Conservation (phyloP, 169 alveolate genomes). For the Cyclospora cayetanensis region DNA sequence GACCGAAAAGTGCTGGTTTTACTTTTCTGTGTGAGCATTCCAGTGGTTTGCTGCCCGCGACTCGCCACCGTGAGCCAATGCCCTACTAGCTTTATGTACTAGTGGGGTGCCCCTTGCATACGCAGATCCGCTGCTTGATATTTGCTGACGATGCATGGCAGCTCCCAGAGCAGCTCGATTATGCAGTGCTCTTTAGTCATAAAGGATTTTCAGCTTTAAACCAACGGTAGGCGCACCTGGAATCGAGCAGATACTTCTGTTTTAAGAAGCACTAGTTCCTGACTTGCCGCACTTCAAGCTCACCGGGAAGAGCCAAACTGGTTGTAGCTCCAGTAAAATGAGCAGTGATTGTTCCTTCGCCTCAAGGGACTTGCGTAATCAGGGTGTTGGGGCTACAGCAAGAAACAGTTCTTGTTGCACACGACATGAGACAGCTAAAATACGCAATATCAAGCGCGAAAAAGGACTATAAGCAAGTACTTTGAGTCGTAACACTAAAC, state of each 20-base stretch:
- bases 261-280: too few species aligned
- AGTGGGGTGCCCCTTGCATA: background rate
- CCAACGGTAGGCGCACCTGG: slow-evolving; percentile 46
- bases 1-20: background rate
- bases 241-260: too few species aligned
- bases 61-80: background rate
- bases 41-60: background rate
- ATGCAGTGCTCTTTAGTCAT: slow-evolving; percentile 28
- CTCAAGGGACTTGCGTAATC: too few species aligned
- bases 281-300: too few species aligned
- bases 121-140: slow-evolving; percentile 28
- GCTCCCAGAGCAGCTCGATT: slow-evolving; percentile 31
- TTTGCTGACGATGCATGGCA: slow-evolving; percentile 42
- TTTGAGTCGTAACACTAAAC: too few species aligned
- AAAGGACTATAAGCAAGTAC: slow-evolving; percentile 43
- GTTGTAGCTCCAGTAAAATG: too few species aligned
- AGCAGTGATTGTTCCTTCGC: too few species aligned
- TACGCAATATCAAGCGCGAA: background rate
- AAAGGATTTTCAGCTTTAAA: slow-evolving; percentile 34
- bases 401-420: slow-evolving; percentile 24
- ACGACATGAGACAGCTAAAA: slow-evolving; percentile 40
- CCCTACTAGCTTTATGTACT: background rate
- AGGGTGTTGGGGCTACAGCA: slow-evolving; percentile 42
- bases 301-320: too few species aligned
- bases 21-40: background rate